Evolutionary conservation across 208 protist genomes (phyloP), one percentile per base, ranked within the genome.

Genomic region (Acanthamoeba lenticulata): DNA sequence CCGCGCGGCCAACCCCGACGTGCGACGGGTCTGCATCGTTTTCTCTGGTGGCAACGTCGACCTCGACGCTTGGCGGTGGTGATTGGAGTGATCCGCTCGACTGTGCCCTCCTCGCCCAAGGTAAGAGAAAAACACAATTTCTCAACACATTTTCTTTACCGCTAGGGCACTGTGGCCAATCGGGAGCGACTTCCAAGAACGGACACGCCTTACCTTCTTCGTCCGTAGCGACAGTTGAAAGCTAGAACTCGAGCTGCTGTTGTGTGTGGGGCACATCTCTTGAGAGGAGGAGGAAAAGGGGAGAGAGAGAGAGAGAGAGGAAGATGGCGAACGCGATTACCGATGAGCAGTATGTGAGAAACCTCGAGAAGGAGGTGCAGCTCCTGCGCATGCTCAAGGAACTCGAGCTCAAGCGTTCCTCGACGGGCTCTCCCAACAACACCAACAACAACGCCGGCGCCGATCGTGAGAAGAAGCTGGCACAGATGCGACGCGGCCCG

Each of bases 1-100:
- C 57, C 69, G 69, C 42, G 15, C 49, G 13, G 19, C 21, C 57
- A 5, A 38, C 5, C 27, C 45, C 36, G 57, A 74, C 32, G 24
- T 93, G 24, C 32, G 67, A 15, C 27, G 55, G 11, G 89, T 96
- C 1, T 94, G 94, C 42, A 57, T 95, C 24, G 83, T 97, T 29
- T 38, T 97, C 42, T 97, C 89, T 57, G 96, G 96, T 27, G 96
- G 96, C 55, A 97, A 97, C 72, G 55, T 96, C 34, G 96, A 96
- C 52, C 67, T 95, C 19, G 92, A 94, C 17, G 13, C 27, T 9
- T 65, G 94, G 38, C 45, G 17, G 27, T 85, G 92, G 90, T 92
- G 38, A 79, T 7, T 9, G 11, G 29, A 7, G n/a, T 60, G 52
- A 11, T 60, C 21, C 52, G 52, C 21, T 60, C 52, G 21, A 60